Evolutionary conservation across 805 yeast species (phyloP), one percentile per base, ranked within the genome.

Genomic region (Candida qinlingensis): DNA sequence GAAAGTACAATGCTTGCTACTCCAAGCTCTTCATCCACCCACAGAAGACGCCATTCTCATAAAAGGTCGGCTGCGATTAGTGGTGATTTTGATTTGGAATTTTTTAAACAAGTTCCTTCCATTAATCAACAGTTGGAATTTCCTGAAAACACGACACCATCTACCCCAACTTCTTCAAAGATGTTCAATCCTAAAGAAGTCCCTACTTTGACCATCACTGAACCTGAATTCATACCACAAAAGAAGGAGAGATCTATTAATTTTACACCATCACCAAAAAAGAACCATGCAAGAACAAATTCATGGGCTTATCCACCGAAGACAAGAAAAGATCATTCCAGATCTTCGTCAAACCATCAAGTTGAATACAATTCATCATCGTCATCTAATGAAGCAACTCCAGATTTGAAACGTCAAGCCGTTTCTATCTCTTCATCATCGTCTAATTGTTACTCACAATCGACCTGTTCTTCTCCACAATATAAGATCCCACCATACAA

Each of bases 51-150:
- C 2, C 96, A 89, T 66, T 78, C 87, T 41, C 96, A 89, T 60
- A 79, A 87, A 59, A 71, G 96, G 45, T 88, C 96, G 0, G 90
- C 92, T 26, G 96, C 96, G 0, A 83, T 89, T 6, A 85, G 94
- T 7, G 94, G 94, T 4, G 96, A 89, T 62, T 85, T 87, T 61
- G 94, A 86, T 34, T 42, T 54, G 39, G 61, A 57, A 6, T 56
- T 54, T 40, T 61, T 61, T 44, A 54, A 50, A 12, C 53, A 56
- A 19, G 29, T 19, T 6, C 57, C 58, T 1, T 56, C 61, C 6
- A 53, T 57, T 38, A 47, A 46, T 27, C 53, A 55, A 27, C 45
- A 51, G 13, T 39, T 54, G 4, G 42, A 44, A 11, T 47, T 50
- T 11, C 42, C 54, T 8, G 29, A 12, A 5, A 4, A 37, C 6